Conservation (phyloP, 1,139 yeast species). For the Taphrina confusa region DNA sequence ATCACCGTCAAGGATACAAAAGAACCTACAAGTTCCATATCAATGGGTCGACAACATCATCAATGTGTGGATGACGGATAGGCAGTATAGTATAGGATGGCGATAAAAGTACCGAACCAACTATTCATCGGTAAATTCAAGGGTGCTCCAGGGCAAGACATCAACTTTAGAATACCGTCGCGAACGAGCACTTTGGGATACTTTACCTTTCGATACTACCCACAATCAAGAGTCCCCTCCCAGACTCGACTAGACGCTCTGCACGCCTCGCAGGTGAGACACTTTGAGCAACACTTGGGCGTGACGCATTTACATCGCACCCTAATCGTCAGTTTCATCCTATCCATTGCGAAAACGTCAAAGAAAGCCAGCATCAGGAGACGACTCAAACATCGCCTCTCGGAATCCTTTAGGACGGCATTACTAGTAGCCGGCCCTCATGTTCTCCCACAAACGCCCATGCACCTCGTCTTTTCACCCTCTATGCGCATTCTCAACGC, state of each 20-base stretch:
- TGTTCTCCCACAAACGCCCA: slow-evolving; percentile 1
- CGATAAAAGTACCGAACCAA: background rate
- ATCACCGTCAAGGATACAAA: too few species aligned
- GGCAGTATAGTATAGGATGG: too few species aligned
- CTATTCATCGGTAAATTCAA: slow-evolving; percentile 3
- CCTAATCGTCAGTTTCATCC: slow-evolving; percentile 2
- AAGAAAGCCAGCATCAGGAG: slow-evolving; percentile 6
- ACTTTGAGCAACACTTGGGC: slow-evolving; percentile 9
- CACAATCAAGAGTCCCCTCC: background rate
- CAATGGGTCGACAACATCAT: too few species aligned
- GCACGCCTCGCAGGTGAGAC: background rate
- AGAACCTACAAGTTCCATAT: too few species aligned
- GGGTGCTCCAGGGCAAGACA: background rate
- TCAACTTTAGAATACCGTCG: background rate
- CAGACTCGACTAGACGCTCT: background rate
- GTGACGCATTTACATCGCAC: background rate
- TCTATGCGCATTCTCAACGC: background rate
- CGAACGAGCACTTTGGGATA: background rate
- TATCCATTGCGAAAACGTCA: slow-evolving; percentile 16
- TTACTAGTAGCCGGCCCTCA: background rate
- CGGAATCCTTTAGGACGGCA: background rate
- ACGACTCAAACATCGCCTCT: slow-evolving; percentile 6
- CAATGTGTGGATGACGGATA: too few species aligned
- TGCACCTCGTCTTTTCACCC: slow-evolving; percentile 10
- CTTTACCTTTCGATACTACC: slow-evolving; percentile 14